These are phyloP conservation scores for Citeromyces hawaiiensis DNA, from an alignment of 1,139 yeast genomes.

Conservation along the genomic window DNA sequence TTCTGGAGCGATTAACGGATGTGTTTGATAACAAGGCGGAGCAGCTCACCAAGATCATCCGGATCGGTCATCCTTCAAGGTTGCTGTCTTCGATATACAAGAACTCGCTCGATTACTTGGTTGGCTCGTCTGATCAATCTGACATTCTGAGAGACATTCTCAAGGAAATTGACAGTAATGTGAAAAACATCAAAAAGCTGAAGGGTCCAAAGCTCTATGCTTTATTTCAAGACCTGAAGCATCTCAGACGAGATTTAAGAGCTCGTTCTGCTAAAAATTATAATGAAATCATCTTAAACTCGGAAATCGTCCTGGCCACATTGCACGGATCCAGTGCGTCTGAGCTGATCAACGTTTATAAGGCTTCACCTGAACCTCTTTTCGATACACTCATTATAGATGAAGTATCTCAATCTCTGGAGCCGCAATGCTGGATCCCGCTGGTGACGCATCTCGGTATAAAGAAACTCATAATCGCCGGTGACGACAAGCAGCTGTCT, in stretches of 20 bases:
- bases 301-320: conserved; percentile 69
- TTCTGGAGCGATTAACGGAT: conserved; percentile 58
- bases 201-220: conserved; percentile 53
- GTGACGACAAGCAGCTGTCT: conserved; percentile 82
- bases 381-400: conserved; percentile 84
- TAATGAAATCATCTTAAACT: conserved; percentile 38
- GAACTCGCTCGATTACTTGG: conserved; percentile 68
- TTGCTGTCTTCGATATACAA: conserved; percentile 45
- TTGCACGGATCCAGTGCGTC: conserved; percentile 79
- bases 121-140: conserved; percentile 49
- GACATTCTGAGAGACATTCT: conserved; percentile 56
- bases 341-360: conserved; percentile 40
- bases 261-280: conserved; percentile 54
- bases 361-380: conserved; percentile 17
- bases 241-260: conserved; percentile 55
- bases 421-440: conserved; percentile 97
- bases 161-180: conserved; percentile 51
- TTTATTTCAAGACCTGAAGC: conserved; percentile 57
- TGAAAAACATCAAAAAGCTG: conserved; percentile 48
- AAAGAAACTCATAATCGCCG: conserved; percentile 58
- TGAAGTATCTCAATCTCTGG: conserved; percentile 89
- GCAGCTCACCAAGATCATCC: conserved; percentile 42
- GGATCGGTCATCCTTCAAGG: conserved; percentile 93
- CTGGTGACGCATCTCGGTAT: conserved; percentile 41
- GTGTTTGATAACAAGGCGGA: conserved; percentile 17